These are phyloP conservation scores for Termitomyces sp. DNA, from an alignment of 1,284 basidiomycete genomes.

Conservation along the genomic window DNA sequence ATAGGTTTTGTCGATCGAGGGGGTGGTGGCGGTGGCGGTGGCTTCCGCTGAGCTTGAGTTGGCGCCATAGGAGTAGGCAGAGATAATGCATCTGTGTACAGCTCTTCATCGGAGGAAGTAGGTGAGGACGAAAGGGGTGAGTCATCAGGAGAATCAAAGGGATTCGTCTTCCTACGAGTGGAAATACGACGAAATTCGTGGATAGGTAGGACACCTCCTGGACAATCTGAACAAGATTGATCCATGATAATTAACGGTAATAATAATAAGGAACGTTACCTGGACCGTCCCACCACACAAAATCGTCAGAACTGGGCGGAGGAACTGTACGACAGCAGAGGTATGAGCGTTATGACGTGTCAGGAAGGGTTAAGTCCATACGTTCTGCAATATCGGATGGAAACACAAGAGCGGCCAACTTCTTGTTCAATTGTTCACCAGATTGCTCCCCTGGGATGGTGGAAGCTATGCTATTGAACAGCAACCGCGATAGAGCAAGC, in stretches of 20 bases:
- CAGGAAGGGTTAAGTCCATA: conserved; percentile 20
- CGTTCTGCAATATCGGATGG: conserved; percentile 36
- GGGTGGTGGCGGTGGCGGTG: conserved; percentile 36
- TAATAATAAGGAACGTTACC: conserved; percentile 35
- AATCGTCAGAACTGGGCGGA: conserved; percentile 70
- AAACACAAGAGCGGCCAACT: conserved; percentile 48
- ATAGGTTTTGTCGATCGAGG: conserved; percentile 24
- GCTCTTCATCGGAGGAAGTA: conserved; percentile 76
- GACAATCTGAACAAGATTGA: conserved; percentile 40
- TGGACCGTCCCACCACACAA: conserved; percentile 71
- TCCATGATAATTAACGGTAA: background rate
- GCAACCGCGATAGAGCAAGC: conserved; percentile 61
- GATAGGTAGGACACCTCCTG: conserved; percentile 58
- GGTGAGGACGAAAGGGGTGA: conserved; percentile 67
- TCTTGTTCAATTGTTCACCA: conserved; percentile 68
- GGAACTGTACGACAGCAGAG: conserved; percentile 46
- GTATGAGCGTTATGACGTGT: background rate
- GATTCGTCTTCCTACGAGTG: conserved; percentile 42
- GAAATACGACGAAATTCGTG: conserved; percentile 33
- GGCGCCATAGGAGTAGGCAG: conserved; percentile 57
- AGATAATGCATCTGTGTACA: conserved; percentile 64
- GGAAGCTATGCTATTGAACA: conserved; percentile 58
- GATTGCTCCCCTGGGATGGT: conserved; percentile 34
- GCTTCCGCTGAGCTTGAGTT: conserved; percentile 28
- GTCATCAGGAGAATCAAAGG: conserved; percentile 62